Conservation (phyloP, 1,284 basidiomycete genomes). For the Athelia sp. region DNA sequence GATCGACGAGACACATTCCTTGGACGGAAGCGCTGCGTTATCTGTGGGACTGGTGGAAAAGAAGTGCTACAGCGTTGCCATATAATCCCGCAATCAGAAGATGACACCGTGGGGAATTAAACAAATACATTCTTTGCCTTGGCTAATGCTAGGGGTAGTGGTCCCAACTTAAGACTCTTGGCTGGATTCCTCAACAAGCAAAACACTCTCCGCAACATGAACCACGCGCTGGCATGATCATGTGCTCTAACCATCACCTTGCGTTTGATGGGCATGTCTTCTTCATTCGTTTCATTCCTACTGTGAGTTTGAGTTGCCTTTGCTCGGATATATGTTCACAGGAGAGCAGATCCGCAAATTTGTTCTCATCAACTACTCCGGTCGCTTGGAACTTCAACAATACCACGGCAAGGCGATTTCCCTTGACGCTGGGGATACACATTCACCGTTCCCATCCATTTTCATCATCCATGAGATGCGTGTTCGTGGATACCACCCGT, state of each 20-base stretch:
- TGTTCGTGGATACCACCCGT: conserved; percentile 22
- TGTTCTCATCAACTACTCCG: conserved; percentile 14
- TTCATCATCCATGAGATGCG: conserved; percentile 26
- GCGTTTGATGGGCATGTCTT: conserved; percentile 4
- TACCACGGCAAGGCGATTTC: conserved; percentile 21
- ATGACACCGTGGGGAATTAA: too few species aligned
- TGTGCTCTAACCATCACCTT: conserved; percentile 4
- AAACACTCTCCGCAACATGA: background rate
- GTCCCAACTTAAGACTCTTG: conserved; percentile 2
- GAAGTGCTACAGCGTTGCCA: conserved; percentile 9
- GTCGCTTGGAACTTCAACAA: conserved; percentile 2
- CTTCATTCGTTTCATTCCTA: conserved; percentile 9
- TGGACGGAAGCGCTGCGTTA: background rate
- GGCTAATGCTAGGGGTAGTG: conserved; percentile 1
- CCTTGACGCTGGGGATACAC: conserved; percentile 16
- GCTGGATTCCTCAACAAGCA: conserved; percentile 4
- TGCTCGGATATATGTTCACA: background rate
- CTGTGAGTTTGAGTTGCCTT: conserved; percentile 8
- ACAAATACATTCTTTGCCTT: background rate
- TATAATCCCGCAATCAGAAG: conserved; percentile 2
- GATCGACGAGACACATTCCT: background rate
- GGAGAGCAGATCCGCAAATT: conserved; percentile 12
- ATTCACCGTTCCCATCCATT: conserved; percentile 22
- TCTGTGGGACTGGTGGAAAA: background rate
- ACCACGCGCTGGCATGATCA: conserved; percentile 3